These are phyloP conservation scores for Talaromyces sp. DNA, from an alignment of 2,329 filamentous ascomycete genomes.

Conservation along the genomic window DNA sequence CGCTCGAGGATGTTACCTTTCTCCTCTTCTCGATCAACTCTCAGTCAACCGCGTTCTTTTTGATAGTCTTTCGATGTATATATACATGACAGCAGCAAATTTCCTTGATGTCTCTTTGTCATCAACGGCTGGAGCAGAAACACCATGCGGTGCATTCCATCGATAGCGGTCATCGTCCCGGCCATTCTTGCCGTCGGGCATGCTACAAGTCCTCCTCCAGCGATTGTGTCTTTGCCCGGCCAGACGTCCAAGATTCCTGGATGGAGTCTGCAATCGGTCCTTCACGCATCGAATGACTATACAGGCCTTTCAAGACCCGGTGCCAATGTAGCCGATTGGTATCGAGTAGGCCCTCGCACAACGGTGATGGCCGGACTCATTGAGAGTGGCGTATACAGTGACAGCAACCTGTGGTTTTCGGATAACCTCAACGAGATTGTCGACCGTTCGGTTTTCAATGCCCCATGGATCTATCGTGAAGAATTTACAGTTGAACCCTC, in stretches of 20 bases:
- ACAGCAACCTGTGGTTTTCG: slow-evolving; percentile 56
- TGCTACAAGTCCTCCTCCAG: neutral
- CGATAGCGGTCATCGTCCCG: neutral
- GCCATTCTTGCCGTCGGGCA: neutral
- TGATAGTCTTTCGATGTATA: neutral
- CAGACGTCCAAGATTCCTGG: slow-evolving; percentile 29
- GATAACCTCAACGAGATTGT: slow-evolving; percentile 46
- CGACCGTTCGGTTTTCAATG: slow-evolving; percentile 48
- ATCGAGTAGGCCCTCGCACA: slow-evolving; percentile 49
- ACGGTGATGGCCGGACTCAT: slow-evolving; percentile 59
- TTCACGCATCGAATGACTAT: slow-evolving; percentile 36
- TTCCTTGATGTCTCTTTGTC: neutral
- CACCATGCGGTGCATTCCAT: neutral
- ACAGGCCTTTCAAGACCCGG: slow-evolving; percentile 42
- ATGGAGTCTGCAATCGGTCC: slow-evolving; percentile 53
- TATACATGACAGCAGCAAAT: neutral
- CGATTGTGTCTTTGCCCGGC: slow-evolving; percentile 26
- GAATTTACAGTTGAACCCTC: slow-evolving; percentile 46
- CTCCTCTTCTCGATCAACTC: neutral
- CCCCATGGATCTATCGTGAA: slow-evolving; percentile 59
- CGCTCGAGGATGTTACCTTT: neutral
- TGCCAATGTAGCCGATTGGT: slow-evolving; percentile 51
- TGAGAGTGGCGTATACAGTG: slow-evolving; percentile 51
- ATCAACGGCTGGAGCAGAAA: neutral
- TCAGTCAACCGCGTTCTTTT: neutral